Percentiles rank a stretch among this genome's conserved stretches.
These are phyloP conservation scores for Chrysochromulina tobinii DNA, from an alignment of 78 protist genomes.

Conservation along the genomic window DNA sequence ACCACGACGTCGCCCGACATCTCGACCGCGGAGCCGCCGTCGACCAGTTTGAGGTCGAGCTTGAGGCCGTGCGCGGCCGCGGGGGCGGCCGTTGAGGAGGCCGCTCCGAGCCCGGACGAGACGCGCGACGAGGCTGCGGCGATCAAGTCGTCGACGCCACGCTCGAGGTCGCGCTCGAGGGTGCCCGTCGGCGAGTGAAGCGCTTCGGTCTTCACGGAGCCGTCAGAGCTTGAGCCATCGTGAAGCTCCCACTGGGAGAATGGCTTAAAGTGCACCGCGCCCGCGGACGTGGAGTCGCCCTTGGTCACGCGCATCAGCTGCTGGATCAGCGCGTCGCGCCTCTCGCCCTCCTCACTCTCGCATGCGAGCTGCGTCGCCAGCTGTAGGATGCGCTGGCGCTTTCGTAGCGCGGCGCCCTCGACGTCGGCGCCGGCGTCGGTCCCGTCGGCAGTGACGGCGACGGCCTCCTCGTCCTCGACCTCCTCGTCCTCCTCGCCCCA, in stretches of 20 bases:
- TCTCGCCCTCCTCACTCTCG: neutral
- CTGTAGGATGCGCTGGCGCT: constrained; percentile 5
- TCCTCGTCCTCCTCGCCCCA: neutral
- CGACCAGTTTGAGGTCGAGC: neutral
- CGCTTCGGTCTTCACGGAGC: too few species aligned
- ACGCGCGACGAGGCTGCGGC: neutral
- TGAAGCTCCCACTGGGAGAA: neutral
- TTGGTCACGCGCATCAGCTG: neutral
- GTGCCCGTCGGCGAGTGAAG: too few species aligned
- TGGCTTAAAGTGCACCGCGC: neutral
- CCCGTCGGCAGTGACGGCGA: neutral
- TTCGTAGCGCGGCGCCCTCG: neutral
- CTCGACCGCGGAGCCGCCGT: neutral
- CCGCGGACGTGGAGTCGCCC: too few species aligned
- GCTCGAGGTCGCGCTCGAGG: too few species aligned
- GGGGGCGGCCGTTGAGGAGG: neutral
- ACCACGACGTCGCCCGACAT: too few species aligned
- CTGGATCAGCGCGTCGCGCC: neutral
- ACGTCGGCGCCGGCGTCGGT: neutral
- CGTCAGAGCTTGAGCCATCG: neutral
- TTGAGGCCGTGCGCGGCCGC: neutral
- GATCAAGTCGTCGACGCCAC: too few species aligned
- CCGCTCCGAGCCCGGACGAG: neutral
- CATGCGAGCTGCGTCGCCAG: neutral
- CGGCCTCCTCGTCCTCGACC: neutral